These are phyloP conservation scores for Syzygium syzygioides DNA, from an alignment of 441 rosid species.

Conservation along the genomic window DNA sequence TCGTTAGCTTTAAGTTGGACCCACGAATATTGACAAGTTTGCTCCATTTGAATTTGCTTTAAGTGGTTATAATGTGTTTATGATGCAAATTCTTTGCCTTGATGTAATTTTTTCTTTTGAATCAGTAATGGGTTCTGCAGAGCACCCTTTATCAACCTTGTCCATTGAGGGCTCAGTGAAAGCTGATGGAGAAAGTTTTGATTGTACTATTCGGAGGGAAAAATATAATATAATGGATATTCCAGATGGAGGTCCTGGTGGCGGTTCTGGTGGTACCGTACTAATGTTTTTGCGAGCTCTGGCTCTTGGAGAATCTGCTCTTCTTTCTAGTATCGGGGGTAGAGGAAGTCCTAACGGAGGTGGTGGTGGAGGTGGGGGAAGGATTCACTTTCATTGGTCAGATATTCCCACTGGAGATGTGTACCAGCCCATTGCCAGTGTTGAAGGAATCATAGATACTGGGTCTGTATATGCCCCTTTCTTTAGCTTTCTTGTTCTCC, in stretches of 20 bases:
- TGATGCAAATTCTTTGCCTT: not conserved
- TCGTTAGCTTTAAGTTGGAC: not conserved
- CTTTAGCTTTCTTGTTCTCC: not conserved
- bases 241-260: constrained; percentile 66
- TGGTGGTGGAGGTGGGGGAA: constrained; percentile 99
- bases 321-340: constrained; percentile 92
- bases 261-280: constrained; percentile 98
- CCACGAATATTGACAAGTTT: not conserved
- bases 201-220: constrained; percentile 21
- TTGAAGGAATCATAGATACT: constrained; percentile 62
- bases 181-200: constrained; percentile 84
- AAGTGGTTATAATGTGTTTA: not conserved
- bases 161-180: constrained; percentile 69
- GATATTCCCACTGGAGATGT: constrained; percentile 98
- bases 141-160: constrained; percentile 89
- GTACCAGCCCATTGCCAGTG: constrained; percentile 95
- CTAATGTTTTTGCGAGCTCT: constrained; percentile 70
- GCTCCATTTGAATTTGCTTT: not conserved
- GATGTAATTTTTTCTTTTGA: constrained; percentile 11
- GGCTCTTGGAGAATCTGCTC: constrained; percentile 55
- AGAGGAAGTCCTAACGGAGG: constrained; percentile 71
- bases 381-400: constrained; percentile 99
- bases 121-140: constrained; percentile 93
- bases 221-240: constrained; percentile 15
- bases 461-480: constrained; percentile 44